Evolutionary conservation across 306 rosid genomes (phyloP).

Genomic region (Cucurbita maxima): DNA sequence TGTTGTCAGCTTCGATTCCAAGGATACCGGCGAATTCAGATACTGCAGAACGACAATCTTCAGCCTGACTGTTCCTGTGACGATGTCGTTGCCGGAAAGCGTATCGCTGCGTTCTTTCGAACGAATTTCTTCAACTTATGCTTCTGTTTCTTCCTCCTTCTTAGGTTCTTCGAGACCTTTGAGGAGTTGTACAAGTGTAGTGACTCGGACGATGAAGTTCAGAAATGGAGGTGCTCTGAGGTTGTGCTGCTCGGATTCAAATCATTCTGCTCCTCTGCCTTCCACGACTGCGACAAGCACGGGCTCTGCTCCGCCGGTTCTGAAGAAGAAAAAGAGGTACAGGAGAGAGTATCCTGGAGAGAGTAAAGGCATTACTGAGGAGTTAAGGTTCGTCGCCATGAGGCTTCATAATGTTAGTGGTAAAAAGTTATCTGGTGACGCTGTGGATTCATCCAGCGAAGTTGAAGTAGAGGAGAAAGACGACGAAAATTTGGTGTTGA

Average conservation of each 20-base stretch:
- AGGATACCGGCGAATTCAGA: neutral
- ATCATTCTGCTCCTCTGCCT: conserved; percentile 13
- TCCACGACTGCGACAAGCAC: neutral
- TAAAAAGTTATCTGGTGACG: conserved; percentile 16
- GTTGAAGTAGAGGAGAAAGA: conserved; percentile 8
- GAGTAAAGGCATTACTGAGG: conserved; percentile 70
- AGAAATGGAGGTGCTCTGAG: conserved; percentile 7
- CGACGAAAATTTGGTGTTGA: neutral
- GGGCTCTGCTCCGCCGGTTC: conserved; percentile 14
- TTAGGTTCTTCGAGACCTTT: neutral
- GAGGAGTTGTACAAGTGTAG: neutral
- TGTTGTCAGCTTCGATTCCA: neutral
- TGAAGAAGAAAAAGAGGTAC: conserved; percentile 37
- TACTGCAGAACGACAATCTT: neutral
- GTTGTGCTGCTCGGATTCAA: conserved; percentile 17
- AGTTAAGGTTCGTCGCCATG: conserved; percentile 92
- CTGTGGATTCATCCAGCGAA: neutral
- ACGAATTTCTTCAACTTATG: neutral
- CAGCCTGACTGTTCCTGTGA: neutral
- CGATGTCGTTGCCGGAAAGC: neutral
- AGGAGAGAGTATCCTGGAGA: conserved; percentile 71
- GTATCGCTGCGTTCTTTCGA: neutral
- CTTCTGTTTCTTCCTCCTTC: neutral
- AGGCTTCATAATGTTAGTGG: conserved; percentile 40
- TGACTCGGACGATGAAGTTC: neutral